These are phyloP conservation scores for Eragrostis nindensis DNA, from an alignment of 176 grass and related monocot species.

Conservation along the genomic window DNA sequence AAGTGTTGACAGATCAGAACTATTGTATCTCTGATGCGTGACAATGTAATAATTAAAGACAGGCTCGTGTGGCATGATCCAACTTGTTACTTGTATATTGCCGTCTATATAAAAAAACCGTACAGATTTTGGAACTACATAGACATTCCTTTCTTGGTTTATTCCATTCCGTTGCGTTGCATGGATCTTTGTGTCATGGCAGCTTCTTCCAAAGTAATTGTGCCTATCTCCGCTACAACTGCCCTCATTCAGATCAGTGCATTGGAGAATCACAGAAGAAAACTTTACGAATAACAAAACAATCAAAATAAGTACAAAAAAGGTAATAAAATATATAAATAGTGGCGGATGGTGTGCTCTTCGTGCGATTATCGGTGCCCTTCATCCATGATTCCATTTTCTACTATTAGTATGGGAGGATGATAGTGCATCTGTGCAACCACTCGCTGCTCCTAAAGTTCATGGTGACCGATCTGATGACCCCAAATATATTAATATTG, in stretches of 20 bases:
- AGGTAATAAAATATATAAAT: background rate
- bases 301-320: background rate
- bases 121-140: constrained; percentile 25
- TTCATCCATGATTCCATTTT: too few species aligned
- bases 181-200: constrained; percentile 21
- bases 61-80: background rate
- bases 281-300: background rate
- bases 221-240: constrained; percentile 27
- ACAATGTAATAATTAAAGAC: background rate
- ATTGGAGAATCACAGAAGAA: constrained; percentile 24
- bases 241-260: background rate
- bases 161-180: constrained; percentile 17
- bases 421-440: too few species aligned
- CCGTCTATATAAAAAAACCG: constrained; percentile 3
- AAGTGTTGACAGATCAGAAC: too few species aligned
- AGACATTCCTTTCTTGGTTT: constrained; percentile 37
- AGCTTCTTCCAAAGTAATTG: constrained; percentile 18
- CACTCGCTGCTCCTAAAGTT: too few species aligned
- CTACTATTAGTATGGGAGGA: too few species aligned
- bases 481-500: too few species aligned
- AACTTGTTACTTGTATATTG: constrained; percentile 19
- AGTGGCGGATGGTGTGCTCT: background rate
- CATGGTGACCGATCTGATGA: too few species aligned
- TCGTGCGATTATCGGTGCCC: too few species aligned
- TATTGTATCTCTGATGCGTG: background rate